phyloP scores from a whole-genome alignment of 108 stramenopile species.

The Halocafeteria seosinensis region DNA sequence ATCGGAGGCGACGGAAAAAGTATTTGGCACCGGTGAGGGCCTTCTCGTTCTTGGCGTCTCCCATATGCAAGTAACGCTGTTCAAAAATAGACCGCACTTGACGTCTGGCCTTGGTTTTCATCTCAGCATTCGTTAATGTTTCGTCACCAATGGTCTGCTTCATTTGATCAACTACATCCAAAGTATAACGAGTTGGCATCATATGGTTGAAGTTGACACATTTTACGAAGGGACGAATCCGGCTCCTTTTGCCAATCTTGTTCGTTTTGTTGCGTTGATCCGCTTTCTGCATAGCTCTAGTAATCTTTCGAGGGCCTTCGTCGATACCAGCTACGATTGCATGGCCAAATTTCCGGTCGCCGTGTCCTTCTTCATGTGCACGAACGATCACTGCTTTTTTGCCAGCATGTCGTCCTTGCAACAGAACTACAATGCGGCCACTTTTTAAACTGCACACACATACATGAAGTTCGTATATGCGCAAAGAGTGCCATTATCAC shows the following conservation, averaged over 20 bases:
- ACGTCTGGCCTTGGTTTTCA: constrained; percentile 28
- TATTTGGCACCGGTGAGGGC: constrained; percentile 62
- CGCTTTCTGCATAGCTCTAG: constrained; percentile 72
- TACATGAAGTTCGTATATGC: no score
- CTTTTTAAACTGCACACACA: no score
- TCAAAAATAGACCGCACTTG: constrained; percentile 55
- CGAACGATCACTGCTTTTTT: constrained; percentile 97
- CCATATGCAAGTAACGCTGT: constrained; percentile 74
- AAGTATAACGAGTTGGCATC: constrained; percentile 95
- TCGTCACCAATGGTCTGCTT: constrained; percentile 82
- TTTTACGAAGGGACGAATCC: constrained; percentile 97
- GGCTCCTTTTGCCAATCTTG: constrained; percentile 80
- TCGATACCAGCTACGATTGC: no score
- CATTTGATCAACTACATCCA: constrained; percentile 60
- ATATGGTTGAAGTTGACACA: constrained; percentile 94
- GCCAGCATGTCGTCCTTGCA: constrained; percentile 94
- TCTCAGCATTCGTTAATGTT: constrained; percentile 40
- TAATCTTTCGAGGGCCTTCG: constrained; percentile 92
- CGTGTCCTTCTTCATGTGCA: constrained; percentile 74
- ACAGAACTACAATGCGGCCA: constrained; percentile 97
- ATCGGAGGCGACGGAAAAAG: constrained; percentile 89
- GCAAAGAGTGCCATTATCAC: no score
- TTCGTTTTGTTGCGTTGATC: constrained; percentile 5
- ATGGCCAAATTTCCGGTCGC: constrained; percentile 83
- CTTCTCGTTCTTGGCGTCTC: constrained; percentile 77